Base-by-base conservation (phyloP, 441 rosid genomes). In the Erysimum cheiri region DNA sequence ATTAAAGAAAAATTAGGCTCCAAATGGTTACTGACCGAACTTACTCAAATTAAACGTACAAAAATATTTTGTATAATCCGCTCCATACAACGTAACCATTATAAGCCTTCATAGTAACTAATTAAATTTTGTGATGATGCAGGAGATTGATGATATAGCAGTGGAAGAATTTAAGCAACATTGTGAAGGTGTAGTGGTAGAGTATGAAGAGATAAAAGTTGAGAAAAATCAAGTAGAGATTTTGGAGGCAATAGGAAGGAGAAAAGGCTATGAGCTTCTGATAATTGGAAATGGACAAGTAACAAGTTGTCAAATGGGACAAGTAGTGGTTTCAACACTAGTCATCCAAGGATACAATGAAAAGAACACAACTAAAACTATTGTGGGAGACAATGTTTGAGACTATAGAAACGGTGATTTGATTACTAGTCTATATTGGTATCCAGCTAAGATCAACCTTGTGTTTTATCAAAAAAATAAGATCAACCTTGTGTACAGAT, bases 81-180 rank as follows among this genome's bases (percentile, higher is more conserved):
- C 48, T 43, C 48, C 48, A 14, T 14, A 43, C 13, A 46, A 46
- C 26, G 8, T 50, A 50, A 50, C 9, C 4, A 50, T 22, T 48
- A 14, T 82, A 0, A 66, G 61, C 10, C 48, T 76, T 73, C 70
- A 49, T 32, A 37, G 39, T 67, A 70, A 55, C 65, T 13, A 40
- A 13, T 5, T 40, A 2, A 4, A 50, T 6, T 24, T 57, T 44
- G 13, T 14, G 28, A 37, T 36, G 10, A 47, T 43, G 31, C 44
- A 71, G 80, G 82, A 72, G 12, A 57, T 5, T 70, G 82, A 79
- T 33, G 72, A 75, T 8, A 40, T 6, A 5, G 79, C 73, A 1
- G 40, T 79, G 13, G 56, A 3, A 48, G 78, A 67, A 28, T 79
- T 79, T 13, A 65, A 28, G 59, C 40, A 11, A 15, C 58, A 48